A percentile compares a stretch with the other conserved stretches of the same genome.
Evolutionary conservation across 805 yeast genomes (phyloP).

Genomic region (Starmerella scarabaei): DNA sequence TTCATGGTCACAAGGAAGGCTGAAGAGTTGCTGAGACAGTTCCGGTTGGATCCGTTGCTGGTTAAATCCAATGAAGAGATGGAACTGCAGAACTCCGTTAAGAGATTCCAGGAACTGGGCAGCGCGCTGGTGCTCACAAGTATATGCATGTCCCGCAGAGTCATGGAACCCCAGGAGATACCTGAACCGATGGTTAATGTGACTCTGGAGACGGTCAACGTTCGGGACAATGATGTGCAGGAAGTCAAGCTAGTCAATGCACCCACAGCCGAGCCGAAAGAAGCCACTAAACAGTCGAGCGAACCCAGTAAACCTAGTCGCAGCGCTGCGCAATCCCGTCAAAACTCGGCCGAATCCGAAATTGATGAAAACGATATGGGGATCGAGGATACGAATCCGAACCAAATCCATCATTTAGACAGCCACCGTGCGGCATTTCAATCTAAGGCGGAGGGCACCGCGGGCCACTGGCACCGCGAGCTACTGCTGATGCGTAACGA

Average conservation of each 20-base stretch:
- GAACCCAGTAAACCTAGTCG: neutral
- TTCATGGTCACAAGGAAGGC: conserved; percentile 26
- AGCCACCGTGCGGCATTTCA: conserved; percentile 2
- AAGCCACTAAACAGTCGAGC: neutral
- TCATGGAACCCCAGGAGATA: conserved; percentile 4
- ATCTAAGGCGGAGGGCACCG: conserved; percentile 6
- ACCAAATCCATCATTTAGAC: neutral
- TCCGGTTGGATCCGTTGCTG: conserved; percentile 39
- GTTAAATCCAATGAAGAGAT: conserved; percentile 29
- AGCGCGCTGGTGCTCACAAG: conserved; percentile 30
- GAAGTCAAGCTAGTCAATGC: neutral
- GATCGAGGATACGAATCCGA: neutral
- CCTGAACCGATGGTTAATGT: no score
- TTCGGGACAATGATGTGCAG: neutral
- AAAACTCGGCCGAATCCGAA: conserved; percentile 1
- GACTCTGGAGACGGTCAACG: no score
- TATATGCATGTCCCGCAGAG: conserved; percentile 22
- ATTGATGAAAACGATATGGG: neutral
- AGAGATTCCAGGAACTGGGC: conserved; percentile 26
- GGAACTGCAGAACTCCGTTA: conserved; percentile 26
- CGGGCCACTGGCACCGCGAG: conserved; percentile 34
- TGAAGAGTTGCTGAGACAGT: conserved; percentile 26
- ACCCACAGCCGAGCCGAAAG: conserved; percentile 1
- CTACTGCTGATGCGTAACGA: conserved; percentile 45
- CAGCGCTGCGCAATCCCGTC: no score